Evolutionary conservation across 208 protist genomes (phyloP), one percentile per base, ranked within the genome.

Genomic region (Wallacemonas sp.): DNA sequence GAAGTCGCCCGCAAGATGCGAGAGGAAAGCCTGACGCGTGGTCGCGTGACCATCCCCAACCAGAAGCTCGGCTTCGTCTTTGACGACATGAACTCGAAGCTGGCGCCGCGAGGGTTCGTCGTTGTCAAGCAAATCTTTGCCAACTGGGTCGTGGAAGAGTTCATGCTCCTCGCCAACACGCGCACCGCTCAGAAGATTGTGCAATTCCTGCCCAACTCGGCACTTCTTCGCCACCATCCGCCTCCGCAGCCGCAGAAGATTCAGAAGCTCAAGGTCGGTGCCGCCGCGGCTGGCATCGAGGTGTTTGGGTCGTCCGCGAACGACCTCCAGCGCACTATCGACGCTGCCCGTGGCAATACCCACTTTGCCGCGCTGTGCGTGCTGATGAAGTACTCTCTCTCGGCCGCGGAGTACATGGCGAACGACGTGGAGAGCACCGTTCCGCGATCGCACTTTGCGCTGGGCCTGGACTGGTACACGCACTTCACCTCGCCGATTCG

Each of bases 401-500:
- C 75, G 24, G 67, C 74, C 8, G 93, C 96, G 0, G 68, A 84
- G 69, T 98, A 98, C 62, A 70, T 95, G 33, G 78, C 64, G 3
- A 94, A 90, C 41, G 86, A 80, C 52, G 76, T 79, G 8, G 32
- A 65, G 0, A 55, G 54, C 24, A 72, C 65, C 5, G 54, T 62
- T 39, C 65, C 55, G 43, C 81, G 78, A 27, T 73, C 74, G n/a
- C 96, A 98, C 82, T 97, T 88, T 62, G 96, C 92, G 26, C 76
- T 98, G 30, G 90, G 76, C 2, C 49, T 90, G 54, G 72, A 78
- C 30, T 90, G 92, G 69, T 98, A 98, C 77, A 97, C 93, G 16
- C 96, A 98, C 75, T 98, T 98, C 65, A 98, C 94, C 19, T 97
- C 92, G 2, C 96, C 96, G 9, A 97, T 98, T 64, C 90, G 96